Evolutionary conservation across 805 yeast genomes (phyloP).

Genomic region (Candida wancherniae): DNA sequence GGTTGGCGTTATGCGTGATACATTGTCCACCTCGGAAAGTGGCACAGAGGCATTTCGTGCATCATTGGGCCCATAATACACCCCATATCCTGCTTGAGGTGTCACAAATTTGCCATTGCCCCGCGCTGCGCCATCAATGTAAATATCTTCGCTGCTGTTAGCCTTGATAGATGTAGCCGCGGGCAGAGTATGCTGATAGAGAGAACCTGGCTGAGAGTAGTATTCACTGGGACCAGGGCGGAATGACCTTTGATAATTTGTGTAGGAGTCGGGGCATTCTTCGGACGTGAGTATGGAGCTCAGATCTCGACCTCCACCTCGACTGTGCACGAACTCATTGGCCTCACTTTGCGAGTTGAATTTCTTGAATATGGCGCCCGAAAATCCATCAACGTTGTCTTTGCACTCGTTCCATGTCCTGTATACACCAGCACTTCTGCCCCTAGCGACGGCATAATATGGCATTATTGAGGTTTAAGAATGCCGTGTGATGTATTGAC

Average conservation of each 20-base stretch:
- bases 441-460: conserved; percentile 37
- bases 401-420: conserved; percentile 55
- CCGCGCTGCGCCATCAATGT: conserved; percentile 75
- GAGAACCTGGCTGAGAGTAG: too few species aligned
- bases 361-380: conserved; percentile 54
- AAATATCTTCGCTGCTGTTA: conserved; percentile 42
- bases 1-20: conserved; percentile 42
- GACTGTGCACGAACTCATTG: conserved; percentile 26
- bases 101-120: conserved; percentile 45
- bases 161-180: too few species aligned
- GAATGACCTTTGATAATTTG: too few species aligned
- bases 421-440: conserved; percentile 49
- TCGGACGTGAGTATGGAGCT: too few species aligned
- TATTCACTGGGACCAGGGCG: too few species aligned
- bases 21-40: conserved; percentile 31
- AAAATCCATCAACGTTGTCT: conserved; percentile 48
- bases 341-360: conserved; percentile 52
- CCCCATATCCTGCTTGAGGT: conserved; percentile 65
- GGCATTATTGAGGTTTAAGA: conserved; percentile 6
- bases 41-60: conserved; percentile 52
- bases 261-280: too few species aligned
- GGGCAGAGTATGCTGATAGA: too few species aligned
- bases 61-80: conserved; percentile 57
- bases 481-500: too few species aligned
- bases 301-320: too few species aligned